Base-by-base conservation (phyloP, 2,329 filamentous ascomycete genomes). In the Blastomyces percursus region DNA sequence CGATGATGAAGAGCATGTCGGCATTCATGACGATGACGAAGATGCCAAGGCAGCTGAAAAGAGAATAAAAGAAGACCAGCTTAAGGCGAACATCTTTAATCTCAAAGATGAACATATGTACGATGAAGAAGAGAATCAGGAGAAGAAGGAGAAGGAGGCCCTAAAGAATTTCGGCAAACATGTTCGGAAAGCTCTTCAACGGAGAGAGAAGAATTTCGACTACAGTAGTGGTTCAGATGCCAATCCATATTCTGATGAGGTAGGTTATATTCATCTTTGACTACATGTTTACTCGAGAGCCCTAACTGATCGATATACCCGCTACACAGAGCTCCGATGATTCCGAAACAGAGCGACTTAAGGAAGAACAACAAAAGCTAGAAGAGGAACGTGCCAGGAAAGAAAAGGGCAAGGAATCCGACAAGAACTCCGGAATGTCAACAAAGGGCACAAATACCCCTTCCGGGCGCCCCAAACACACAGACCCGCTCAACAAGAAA, bases 31-130 rank as follows among this genome's bases (percentile, higher is more conserved):
- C 60, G 86, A 91, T 59, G 91, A 96, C 64, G 92, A 96, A 67
- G 89, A 92, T 59, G 77, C 82, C 16, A 91, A 90, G 69, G 84
- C 88, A 21, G 81, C 87, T 0, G 86, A 88, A 65, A 86, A 87
- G 16, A 80, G 87, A 60, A 86, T 92, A 67, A 90, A 89, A 67
- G 84, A 87, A 63, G 88, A 92, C 70, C 91, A 95, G 73, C 80
- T 95, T n/a, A 86, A 86, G 60, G 93, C 93, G 9, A 96, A 96
- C 70, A 79, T 94, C 1, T 96, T 96, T 68, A 88, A 95, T 70
- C 78, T 84, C 54, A 84, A 88, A 71, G 84, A 91, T 4, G 87
- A 92, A 69, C 84, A 86, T 67, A 86, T 83, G 59, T 79, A 82
- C 60, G 82, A 94, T 65, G 81, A 90, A 66, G 83, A 89, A 66